Evolutionary conservation across 306 rosid species (phyloP).

Genomic region (Prunus kanzakura): DNA sequence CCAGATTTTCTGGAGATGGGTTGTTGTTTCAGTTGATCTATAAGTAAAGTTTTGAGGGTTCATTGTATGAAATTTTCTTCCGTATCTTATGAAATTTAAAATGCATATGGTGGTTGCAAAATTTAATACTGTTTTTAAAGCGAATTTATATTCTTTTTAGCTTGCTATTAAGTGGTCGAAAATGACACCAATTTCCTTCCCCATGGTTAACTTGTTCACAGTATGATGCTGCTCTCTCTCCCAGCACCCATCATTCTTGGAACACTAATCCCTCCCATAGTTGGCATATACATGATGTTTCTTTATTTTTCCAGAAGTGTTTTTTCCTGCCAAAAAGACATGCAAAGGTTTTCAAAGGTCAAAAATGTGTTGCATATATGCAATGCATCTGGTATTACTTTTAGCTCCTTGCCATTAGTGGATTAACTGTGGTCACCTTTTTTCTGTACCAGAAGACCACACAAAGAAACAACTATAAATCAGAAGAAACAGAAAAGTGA

Average conservation of each 20-base stretch:
- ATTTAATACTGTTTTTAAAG: background rate
- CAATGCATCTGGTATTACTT: background rate
- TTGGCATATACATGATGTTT: background rate
- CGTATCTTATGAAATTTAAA: background rate
- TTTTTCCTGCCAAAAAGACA: background rate
- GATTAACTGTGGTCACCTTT: background rate
- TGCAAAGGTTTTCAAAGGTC: background rate
- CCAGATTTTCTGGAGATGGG: background rate
- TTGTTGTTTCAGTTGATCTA: background rate
- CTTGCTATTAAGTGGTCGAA: background rate
- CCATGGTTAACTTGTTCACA: background rate
- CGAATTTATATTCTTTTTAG: background rate
- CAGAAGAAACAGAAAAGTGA: slow-evolving; percentile 1
- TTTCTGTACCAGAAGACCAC: background rate
- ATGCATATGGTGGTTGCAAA: background rate
- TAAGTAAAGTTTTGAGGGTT: background rate
- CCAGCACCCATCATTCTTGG: background rate
- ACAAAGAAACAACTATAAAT: background rate
- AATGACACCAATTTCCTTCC: background rate
- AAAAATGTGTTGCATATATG: background rate
- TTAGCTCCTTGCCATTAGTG: background rate
- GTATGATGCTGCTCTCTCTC: background rate
- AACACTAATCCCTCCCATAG: background rate
- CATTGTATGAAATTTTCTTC: background rate
- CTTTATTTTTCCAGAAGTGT: background rate